Evolutionary conservation across 345 rosid species (phyloP), one percentile per base, ranked within the genome.

Genomic region (Eucalyptus fibrosa): DNA sequence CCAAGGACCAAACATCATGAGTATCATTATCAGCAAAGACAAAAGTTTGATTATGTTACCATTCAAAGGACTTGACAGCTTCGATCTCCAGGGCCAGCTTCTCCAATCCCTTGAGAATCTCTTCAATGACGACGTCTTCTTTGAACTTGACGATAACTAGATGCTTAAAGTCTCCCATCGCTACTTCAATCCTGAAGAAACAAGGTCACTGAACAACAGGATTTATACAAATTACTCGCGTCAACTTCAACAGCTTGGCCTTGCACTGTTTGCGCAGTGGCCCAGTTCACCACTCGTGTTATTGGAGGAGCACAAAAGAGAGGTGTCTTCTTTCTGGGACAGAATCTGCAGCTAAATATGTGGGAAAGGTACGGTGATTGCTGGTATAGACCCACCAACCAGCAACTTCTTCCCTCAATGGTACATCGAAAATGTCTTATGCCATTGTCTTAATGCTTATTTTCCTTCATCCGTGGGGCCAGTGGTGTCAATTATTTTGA

Each of bases 111-210:
- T 95, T 96, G 87, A 98, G 59, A 87, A 98, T 92, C 87, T 96
- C 98, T 53, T 95, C 96, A 90, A 93, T 96, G 23, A 21, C 92
- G 13, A 88, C 92, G 90, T 88, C 97, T 88, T 95, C 98, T 91
- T 96, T 98, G 89, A 98, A 98, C 97, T 96, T 98, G 49, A 96
- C 98, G 87, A 96, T 87, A 86, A 94, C 99, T 92, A 98, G 93
- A 92, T 97, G 98, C 95, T 96, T 98, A 93, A 95, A 95, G 91
- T 93, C 97, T 92, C 91, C 94, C 93, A 94, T 90, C 8, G 86
- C 85, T 51, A 88, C 37, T 86, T 90, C 89, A 88, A 82, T 77
- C 83, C 47, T 26, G 14, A 40, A 77, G 47, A 77, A 77, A 77
- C 3, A 10, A 21, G 44, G 47, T 77, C 47, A 5, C 83, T 7